These are phyloP conservation scores for Plasmodium fragile DNA, from an alignment of 169 alveolate species.

Conservation along the genomic window DNA sequence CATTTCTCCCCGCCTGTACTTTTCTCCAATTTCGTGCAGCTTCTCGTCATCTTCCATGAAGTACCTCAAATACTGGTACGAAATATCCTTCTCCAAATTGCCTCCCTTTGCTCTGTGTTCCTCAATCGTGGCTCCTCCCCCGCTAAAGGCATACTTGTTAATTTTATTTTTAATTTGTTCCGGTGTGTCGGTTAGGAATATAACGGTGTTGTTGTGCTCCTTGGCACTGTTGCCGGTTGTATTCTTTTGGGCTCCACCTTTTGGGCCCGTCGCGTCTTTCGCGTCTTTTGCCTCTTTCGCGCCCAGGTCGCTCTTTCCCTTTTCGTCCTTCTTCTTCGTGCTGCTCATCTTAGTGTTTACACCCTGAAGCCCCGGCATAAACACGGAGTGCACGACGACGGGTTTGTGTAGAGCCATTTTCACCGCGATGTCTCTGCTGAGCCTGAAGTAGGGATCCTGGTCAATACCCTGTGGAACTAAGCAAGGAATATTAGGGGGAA, in stretches of 20 bases:
- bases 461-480: slow-evolving; percentile 99
- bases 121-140: slow-evolving; percentile 95
- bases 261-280: too few species aligned
- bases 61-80: slow-evolving; percentile 95
- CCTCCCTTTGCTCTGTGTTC: slow-evolving; percentile 97
- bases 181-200: slow-evolving; percentile 96
- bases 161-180: slow-evolving; percentile 95
- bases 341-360: slow-evolving; percentile 94
- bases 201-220: slow-evolving; percentile 94
- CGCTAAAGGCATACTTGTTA: slow-evolving; percentile 96
- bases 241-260: slow-evolving; percentile 86
- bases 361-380: slow-evolving; percentile 99
- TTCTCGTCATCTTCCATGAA: slow-evolving; percentile 95
- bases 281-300: not conserved
- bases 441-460: slow-evolving; percentile 99
- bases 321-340: slow-evolving; percentile 78
- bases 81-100: slow-evolving; percentile 96
- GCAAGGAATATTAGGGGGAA: slow-evolving; percentile 92
- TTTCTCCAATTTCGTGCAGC: slow-evolving; percentile 93
- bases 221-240: slow-evolving; percentile 96
- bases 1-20: slow-evolving; percentile 96
- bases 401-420: slow-evolving; percentile 95
- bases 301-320: not conserved
- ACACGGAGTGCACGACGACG: slow-evolving; percentile 94
- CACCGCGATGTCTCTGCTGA: slow-evolving; percentile 98